Conservation (phyloP, 352 stramenopile genomes). For the Globisporangium okanoganense region DNA sequence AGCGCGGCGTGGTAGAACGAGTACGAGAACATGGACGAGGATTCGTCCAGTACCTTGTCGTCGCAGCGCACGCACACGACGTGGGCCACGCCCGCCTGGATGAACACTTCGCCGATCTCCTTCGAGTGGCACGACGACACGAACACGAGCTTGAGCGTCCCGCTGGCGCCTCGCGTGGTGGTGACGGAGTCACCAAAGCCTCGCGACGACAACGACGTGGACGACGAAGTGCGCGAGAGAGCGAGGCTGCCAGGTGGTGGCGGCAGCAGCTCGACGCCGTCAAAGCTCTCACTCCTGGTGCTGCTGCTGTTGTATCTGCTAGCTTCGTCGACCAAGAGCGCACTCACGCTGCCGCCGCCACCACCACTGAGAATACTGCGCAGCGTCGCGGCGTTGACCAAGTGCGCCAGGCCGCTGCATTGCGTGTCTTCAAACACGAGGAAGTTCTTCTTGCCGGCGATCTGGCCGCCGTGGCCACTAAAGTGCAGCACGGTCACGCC, state of each 20-base stretch:
- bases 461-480: conserved; percentile 64
- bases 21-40: conserved; percentile 71
- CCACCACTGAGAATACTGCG: conserved; percentile 50
- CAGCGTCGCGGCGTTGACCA: conserved; percentile 62
- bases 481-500: conserved; percentile 77
- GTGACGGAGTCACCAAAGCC: conserved; percentile 15
- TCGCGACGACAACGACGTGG: conserved; percentile 22
- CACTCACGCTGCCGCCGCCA: conserved; percentile 1
- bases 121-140: conserved; percentile 78
- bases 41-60: conserved; percentile 62
- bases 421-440: conserved; percentile 81
- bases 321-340: conserved; percentile 16
- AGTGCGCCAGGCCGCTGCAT: conserved; percentile 53
- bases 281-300: not conserved
- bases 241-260: not conserved
- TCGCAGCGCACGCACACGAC: conserved; percentile 78
- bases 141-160: conserved; percentile 75
- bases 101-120: conserved; percentile 78
- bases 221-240: conserved; percentile 21
- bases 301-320: not conserved
- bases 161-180: conserved; percentile 24
- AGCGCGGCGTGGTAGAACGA: conserved; percentile 78
- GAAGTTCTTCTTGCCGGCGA: conserved; percentile 59
- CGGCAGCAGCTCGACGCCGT: conserved; percentile 7
- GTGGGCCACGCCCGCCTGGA: conserved; percentile 68